Percentiles rank a stretch among this genome's conserved stretches.
Conservation (phyloP, 371 early-diverging fungal genomes). For the Mucor irregularis region DNA sequence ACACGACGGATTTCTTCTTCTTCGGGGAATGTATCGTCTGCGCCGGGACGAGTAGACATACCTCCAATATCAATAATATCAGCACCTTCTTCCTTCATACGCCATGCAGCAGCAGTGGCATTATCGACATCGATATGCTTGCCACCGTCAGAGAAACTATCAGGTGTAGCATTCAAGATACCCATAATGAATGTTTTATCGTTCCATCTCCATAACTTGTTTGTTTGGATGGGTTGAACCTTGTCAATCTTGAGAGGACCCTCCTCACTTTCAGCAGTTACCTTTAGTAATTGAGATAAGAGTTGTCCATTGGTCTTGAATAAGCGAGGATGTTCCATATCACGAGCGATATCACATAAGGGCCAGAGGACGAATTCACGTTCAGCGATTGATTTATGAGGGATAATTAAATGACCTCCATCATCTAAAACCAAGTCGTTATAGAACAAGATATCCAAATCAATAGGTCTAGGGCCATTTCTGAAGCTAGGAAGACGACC, state of each 20-base stretch:
- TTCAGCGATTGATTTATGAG: constrained; percentile 88
- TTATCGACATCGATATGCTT: constrained; percentile 56
- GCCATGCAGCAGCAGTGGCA: constrained; percentile 72
- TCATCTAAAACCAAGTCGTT: constrained; percentile 77
- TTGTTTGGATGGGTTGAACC: constrained; percentile 62
- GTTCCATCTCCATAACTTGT: constrained; percentile 62
- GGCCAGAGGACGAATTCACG: constrained; percentile 95
- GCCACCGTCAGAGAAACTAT: constrained; percentile 97
- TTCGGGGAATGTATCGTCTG: constrained; percentile 74
- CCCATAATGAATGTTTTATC: constrained; percentile 89
- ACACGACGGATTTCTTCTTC: constrained; percentile 85
- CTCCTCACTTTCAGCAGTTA: constrained; percentile 42
- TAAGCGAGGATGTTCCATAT: constrained; percentile 86
- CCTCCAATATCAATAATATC: constrained; percentile 97
- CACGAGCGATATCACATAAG: constrained; percentile 89
- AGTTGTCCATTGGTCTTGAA: constrained; percentile 81
- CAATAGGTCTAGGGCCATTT: constrained; percentile 92
- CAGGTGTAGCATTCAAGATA: constrained; percentile 95
- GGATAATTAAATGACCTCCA: constrained; percentile 71
- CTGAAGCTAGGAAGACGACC: constrained; percentile 75
- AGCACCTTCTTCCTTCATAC: constrained; percentile 80
- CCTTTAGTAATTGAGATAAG: constrained; percentile 72
- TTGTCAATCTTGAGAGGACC: constrained; percentile 61
- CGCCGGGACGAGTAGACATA: constrained; percentile 90
- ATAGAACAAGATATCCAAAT: constrained; percentile 94